Percentiles rank a stretch among this genome's conserved stretches.
These are phyloP conservation scores for Dendrobium catenatum DNA, from an alignment of 106 monocot genomes.

Conservation along the genomic window DNA sequence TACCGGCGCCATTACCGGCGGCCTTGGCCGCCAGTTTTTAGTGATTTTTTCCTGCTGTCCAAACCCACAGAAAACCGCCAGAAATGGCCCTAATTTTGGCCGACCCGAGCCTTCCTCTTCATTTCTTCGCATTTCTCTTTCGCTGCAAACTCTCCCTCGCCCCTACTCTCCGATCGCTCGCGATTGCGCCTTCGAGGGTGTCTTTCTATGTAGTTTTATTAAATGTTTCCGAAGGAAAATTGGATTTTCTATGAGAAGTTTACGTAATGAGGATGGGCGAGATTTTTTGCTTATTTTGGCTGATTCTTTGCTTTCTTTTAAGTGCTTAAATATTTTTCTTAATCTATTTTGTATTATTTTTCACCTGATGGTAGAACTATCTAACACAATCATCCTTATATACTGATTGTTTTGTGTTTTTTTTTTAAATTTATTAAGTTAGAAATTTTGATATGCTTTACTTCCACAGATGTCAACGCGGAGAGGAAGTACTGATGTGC, in stretches of 20 bases:
- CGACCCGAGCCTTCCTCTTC: no score
- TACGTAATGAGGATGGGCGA: background rate
- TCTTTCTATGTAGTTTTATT: background rate
- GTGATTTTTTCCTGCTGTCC: no score
- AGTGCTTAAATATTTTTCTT: background rate
- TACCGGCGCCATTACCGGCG: no score
- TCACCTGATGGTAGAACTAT: background rate
- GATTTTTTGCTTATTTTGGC: background rate
- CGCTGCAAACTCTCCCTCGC: no score
- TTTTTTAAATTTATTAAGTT: background rate
- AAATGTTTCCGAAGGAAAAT: background rate
- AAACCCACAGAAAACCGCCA: no score
- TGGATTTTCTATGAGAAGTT: background rate
- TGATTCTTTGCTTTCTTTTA: background rate
- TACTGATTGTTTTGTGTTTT: background rate
- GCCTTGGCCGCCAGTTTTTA: no score
- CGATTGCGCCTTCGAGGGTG: no score
- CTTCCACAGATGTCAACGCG: conserved; percentile 64
- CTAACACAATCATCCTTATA: background rate
- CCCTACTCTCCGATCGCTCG: no score
- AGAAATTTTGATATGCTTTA: background rate
- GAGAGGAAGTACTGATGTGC: conserved; percentile 80
- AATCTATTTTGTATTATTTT: background rate
- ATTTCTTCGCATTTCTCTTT: no score
- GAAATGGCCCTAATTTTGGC: no score